Base-by-base conservation (phyloP, 2,329 filamentous ascomycete genomes). In the Coniosporium tulheliwenetii region DNA sequence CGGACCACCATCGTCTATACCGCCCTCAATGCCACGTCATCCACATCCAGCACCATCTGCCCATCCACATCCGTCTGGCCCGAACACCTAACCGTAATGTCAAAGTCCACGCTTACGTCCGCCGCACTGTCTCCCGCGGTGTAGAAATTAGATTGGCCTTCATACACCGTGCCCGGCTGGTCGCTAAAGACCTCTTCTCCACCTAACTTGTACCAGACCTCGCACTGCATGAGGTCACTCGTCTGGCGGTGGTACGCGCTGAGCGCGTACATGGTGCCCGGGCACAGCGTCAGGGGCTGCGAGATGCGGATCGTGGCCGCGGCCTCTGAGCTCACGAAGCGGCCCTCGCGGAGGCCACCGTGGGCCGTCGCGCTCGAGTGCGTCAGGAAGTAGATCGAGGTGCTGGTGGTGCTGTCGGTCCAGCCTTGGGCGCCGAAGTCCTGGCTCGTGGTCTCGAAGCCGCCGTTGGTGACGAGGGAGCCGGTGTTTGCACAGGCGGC, bases 381-480 rank as follows among this genome's bases (percentile, higher is more conserved):
- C 10, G 59, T 60, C 7, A 52, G 56, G 13, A 56, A 52, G 44
- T 59, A 60, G 41, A 62, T 62, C 57, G 51, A 61, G 5, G 52
- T 54, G 12, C 48, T 62, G 36, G 10, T 13, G 4, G 36, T 37
- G 10, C 12, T 37, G 10, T n/a, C 36, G 10, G 45, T 45, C 54
- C 54, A 58, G 30, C 49, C 48, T 4, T 48, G 36, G 0, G 51
- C 47, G 29, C 40, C 40, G 38, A 42, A 42, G 36, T 48, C 45
- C 2, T 38, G 39, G 29, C 47, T 44, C 15, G 44, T 19, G 5
- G 9, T 32, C 35, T 48, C 44, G 37, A 58, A 54, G 39, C 44
- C 45, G 5, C 53, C 44, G 39, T 58, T 56, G 31, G 48, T 48
- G 7, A 58, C 41, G 36, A 54, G 44, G 44, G 55, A 57, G 8